These are phyloP conservation scores for Cladosporium sp. DNA, from an alignment of 2,329 filamentous ascomycete species.

Conservation along the genomic window DNA sequence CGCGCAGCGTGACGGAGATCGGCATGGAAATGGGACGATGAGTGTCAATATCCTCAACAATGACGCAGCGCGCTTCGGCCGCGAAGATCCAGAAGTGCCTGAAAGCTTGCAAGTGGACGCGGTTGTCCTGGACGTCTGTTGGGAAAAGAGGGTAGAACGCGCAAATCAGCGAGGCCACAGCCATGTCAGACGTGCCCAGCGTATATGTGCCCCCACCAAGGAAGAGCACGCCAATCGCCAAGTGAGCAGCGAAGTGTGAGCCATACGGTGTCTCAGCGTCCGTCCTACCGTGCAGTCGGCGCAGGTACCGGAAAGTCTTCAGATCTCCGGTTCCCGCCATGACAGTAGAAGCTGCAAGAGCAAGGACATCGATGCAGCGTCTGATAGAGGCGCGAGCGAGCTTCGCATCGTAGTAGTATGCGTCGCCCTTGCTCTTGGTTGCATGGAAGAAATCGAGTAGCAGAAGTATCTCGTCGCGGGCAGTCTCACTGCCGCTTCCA, in stretches of 20 bases:
- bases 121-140: conserved; percentile 83
- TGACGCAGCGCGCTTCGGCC: conserved; percentile 80
- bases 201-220: conserved; percentile 89
- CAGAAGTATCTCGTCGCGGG: conserved; percentile 75
- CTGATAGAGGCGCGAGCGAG: conserved; percentile 76
- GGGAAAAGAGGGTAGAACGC: conserved; percentile 95
- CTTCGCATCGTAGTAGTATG: conserved; percentile 70
- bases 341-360: conserved; percentile 76
- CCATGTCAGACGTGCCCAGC: conserved; percentile 81
- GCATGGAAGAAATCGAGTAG: conserved; percentile 62
- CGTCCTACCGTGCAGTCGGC: conserved; percentile 81
- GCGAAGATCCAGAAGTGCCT: conserved; percentile 96
- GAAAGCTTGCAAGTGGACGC: conserved; percentile 91
- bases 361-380: conserved; percentile 86
- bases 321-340: conserved; percentile 97
- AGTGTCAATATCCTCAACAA: conserved; percentile 82
- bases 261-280: conserved; percentile 84
- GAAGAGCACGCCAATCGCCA: conserved; percentile 87
- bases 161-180: conserved; percentile 78
- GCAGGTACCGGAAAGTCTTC: conserved; percentile 74
- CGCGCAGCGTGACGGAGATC: conserved; percentile 24
- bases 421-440: conserved; percentile 19
- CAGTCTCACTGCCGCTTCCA: conserved; percentile 54
- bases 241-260: conserved; percentile 86
- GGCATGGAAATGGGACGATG: conserved; percentile 64